phyloP scores from a whole-genome alignment of 2,329 filamentous ascomycete genomes.

The Pestalotiopsis sp. region DNA sequence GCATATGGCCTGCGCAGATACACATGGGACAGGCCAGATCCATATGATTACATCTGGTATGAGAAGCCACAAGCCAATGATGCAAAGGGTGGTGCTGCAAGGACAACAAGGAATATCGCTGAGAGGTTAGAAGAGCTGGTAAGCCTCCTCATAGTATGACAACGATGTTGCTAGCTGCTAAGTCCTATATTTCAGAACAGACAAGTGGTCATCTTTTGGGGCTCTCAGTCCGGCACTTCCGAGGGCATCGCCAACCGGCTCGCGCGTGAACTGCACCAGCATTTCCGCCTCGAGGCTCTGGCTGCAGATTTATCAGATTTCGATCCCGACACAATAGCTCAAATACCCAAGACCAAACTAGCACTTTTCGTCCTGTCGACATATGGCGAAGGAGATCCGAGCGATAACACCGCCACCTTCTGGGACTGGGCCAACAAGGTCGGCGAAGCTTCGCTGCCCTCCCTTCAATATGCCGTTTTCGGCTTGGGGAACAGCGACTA shows the following conservation, averaged over 20 bases:
- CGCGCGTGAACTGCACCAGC: constrained; percentile 38
- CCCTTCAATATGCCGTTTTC: constrained; percentile 37
- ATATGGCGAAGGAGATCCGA: constrained; percentile 44
- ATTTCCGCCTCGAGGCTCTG: constrained; percentile 41
- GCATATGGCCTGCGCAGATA: constrained; percentile 26
- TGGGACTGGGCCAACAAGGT: constrained; percentile 28
- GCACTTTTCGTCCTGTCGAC: constrained; percentile 40
- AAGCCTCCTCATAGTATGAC: constrained; percentile 7
- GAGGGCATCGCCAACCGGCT: constrained; percentile 44
- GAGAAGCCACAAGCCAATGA: constrained; percentile 17
- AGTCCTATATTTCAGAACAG: not conserved
- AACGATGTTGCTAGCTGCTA: not conserved
- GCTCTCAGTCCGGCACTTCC: constrained; percentile 50
- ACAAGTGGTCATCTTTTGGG: constrained; percentile 45
- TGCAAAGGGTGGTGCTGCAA: not conserved
- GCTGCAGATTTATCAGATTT: constrained; percentile 50
- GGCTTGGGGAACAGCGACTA: constrained; percentile 43
- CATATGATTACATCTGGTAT: constrained; percentile 16
- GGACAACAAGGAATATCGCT: constrained; percentile 8
- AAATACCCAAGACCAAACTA: constrained; percentile 27
- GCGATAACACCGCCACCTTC: constrained; percentile 36
- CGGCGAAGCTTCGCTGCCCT: constrained; percentile 18
- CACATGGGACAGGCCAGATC: constrained; percentile 15
- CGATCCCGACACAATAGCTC: constrained; percentile 40
- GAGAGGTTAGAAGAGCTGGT: constrained; percentile 33